A percentile compares a stretch with the other conserved stretches of the same genome.
These are phyloP conservation scores for Acanthamoeba quina DNA, from an alignment of 208 protist genomes.

Conservation along the genomic window DNA sequence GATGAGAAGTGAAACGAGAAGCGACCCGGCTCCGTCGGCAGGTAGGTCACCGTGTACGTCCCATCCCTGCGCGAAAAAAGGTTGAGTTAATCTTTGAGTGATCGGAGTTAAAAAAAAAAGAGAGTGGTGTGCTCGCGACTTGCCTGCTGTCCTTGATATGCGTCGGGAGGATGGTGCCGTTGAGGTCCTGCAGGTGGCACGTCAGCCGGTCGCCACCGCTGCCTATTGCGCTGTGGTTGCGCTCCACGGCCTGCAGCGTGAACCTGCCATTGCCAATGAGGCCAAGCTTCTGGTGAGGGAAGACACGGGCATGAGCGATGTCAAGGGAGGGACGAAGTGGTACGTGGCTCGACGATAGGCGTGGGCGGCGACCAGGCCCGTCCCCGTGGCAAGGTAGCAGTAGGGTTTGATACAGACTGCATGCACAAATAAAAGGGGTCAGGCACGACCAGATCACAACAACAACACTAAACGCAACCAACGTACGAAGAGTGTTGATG, in stretches of 20 bases:
- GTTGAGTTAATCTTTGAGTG: neutral
- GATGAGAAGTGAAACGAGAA: constrained; percentile 64
- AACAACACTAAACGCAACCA: neutral
- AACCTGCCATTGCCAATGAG: neutral
- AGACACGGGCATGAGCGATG: too few relatives aligned
- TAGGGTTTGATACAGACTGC: constrained; percentile 62
- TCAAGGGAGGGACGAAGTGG: neutral
- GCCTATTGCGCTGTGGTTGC: constrained; percentile 51
- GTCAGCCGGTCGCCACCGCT: constrained; percentile 70
- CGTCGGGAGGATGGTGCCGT: neutral
- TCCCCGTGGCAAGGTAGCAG: constrained; percentile 64
- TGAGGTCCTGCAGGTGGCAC: constrained; percentile 27
- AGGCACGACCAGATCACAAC: neutral
- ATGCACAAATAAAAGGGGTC: neutral
- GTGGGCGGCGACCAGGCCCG: constrained; percentile 64
- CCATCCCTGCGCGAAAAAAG: neutral
- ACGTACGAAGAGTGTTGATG: constrained; percentile 59
- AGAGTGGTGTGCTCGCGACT: neutral
- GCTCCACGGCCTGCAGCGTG: constrained; percentile 60
- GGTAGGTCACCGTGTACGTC: constrained; percentile 58
- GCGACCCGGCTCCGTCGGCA: constrained; percentile 38
- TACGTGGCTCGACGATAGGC: constrained; percentile 53
- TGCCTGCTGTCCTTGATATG: neutral
- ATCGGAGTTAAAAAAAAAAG: neutral
- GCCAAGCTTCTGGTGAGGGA: neutral